Conservation (phyloP, 768 basidiomycete species). For the Lentinula guzmanii region DNA sequence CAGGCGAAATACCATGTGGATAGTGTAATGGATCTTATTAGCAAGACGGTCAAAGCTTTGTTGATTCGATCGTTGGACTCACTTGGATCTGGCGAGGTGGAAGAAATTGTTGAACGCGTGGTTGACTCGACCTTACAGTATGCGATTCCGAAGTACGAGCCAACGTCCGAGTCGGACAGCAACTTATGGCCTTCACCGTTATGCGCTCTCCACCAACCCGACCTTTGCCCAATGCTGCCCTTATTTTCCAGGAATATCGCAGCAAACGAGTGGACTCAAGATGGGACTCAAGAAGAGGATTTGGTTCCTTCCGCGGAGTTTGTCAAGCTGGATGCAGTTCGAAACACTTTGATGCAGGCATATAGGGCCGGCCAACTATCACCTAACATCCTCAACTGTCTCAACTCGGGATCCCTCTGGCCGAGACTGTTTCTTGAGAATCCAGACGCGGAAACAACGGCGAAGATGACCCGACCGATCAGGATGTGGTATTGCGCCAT, state of each 20-base stretch:
- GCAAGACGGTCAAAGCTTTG: constrained; percentile 55
- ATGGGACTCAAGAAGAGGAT: not conserved
- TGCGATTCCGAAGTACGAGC: constrained; percentile 58
- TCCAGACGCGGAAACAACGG: constrained; percentile 67
- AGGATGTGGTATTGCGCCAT: constrained; percentile 64
- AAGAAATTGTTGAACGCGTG: constrained; percentile 58
- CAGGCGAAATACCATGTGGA: constrained; percentile 48
- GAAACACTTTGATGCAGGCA: constrained; percentile 51
- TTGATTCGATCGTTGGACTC: constrained; percentile 41
- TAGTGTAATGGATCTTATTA: constrained; percentile 76
- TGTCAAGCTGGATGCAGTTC: constrained; percentile 27
- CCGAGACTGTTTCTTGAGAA: constrained; percentile 70
- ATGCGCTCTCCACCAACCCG: constrained; percentile 58
- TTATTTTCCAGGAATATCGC: not conserved
- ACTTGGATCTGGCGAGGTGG: constrained; percentile 58
- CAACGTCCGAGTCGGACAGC: constrained; percentile 26
- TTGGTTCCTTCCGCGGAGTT: constrained; percentile 12
- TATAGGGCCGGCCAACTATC: constrained; percentile 56
- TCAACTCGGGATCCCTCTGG: constrained; percentile 65
- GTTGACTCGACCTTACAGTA: constrained; percentile 75
- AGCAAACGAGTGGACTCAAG: not conserved
- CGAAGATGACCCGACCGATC: constrained; percentile 55
- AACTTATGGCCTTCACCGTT: constrained; percentile 49
- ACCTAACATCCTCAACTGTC: constrained; percentile 50
- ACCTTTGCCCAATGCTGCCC: constrained; percentile 30